Base-by-base conservation (phyloP, 139 green algal genomes). In the Chlorella sorokiniana region DNA sequence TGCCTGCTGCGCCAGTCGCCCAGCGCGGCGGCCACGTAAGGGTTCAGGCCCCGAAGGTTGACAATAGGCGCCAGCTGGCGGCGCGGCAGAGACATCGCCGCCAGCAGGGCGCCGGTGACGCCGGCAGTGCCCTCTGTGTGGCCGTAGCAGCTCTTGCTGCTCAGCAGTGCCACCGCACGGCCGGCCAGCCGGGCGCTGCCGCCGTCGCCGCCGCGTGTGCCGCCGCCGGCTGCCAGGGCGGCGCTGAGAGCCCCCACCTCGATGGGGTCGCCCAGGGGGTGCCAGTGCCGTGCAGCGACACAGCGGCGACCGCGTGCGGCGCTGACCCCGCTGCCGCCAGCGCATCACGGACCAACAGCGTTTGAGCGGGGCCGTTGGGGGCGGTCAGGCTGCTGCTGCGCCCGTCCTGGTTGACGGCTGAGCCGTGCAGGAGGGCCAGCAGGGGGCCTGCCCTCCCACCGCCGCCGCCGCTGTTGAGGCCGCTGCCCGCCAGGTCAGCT, bases 391-490 rank as follows among this genome's bases (percentile, higher is more conserved):
- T 89, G 70, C 88, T 94, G 61, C 90, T 95, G 52, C 94, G 89
- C 18, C 95, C 95, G 74, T 97, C 95, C 86, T 97, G 94, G 82
- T 98, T 98, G 16, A 98, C 92, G 2, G 91, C 85, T 29, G 82
- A 90, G 20, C 90, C 89, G 1, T 71, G 52, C 0, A 97, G 29
- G 29, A 93, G 18, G 41, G 81, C 84, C 8, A 88, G 51, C 38
- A 72, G n/a, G n/a, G n/a, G n/a, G n/a, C n/a, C n/a, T n/a, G n/a
- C 29, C 23, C 61, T 35, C n/a, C 61, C 14, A 41, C 38, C 42
- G 31, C 40, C 25, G 51, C 33, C 10, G 8, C 33, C 10, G 72
- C 72, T 48, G 38, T 71, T 35, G 18, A 31, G 35, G 5, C 11
- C 41, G 31, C 45, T 64, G 23, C 4, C 1, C 29, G 27, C 42